Base-by-base conservation (phyloP, 2,329 filamentous ascomycete genomes). In the Aspergillus udagawae region DNA sequence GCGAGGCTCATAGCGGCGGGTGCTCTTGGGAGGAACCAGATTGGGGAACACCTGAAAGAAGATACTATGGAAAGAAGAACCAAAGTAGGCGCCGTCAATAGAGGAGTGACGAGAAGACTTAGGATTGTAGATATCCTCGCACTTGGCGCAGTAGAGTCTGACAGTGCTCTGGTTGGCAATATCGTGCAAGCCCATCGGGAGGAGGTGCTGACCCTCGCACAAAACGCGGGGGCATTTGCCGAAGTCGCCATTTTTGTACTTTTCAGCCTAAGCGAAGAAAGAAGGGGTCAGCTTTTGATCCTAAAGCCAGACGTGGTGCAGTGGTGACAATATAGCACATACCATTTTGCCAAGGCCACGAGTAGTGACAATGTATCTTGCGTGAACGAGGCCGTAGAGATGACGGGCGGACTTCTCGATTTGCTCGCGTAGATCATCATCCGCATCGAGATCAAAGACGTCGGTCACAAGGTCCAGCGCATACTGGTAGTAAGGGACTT, bases 401-500 rank as follows among this genome's bases (percentile, higher is more conserved):
- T 97, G 94, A 60, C 94, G 84, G 2, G 94, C 94, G 42, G 92
- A 96, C 78, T 97, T 97, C 77, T 99, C 94, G 63, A 99, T 97
- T 61, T 92, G 91, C 79, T 97, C 94, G 62, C 94, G 86, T 87
- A 97, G 95, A 68, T 97, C 93, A 75, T 99, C 94, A 73, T 97
- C 93, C 77, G 94, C 97, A 75, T 99, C 94, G 70, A 97, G 87
- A 72, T 99, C 94, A 76, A 99, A 99, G 51, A 97, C 93, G 70
- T 99, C 94, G 52, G 94, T 99, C 57, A 99, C 91, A 17, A 99
- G 86, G 72, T 99, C 94, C 49, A 99, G 84, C 17, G 94, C 94
- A 84, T 99, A 97, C 77, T 99, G 94, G 71, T 99, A 99, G 80
- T 97, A 97, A 71, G 96, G 91, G 14, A 99, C 94, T 74, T 99